Base-by-base conservation (phyloP, 495 filamentous ascomycete species). In the Neurospora hispaniola region DNA sequence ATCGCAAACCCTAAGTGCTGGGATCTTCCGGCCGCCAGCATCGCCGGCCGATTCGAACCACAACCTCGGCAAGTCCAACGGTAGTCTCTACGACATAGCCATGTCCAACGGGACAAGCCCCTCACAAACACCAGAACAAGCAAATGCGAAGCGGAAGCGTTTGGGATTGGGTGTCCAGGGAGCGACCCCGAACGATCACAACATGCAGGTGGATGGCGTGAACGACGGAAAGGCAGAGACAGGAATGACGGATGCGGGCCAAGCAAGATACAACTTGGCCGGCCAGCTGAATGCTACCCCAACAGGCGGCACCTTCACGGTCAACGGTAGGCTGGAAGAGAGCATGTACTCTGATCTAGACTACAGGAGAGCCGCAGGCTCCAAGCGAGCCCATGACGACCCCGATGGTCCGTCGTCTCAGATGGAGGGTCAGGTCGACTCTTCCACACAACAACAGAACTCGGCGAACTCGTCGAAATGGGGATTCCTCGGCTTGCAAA, bases 11-110 rank as follows among this genome's bases (percentile, higher is more conserved):
- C 73, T 81, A 5, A 80, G 75, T 87, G 82, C 86, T 76, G 79
- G 87, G 79, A 81, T 94, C 76, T 94, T 93, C 79, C 91, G 89
- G 73, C 87, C 90, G 3, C 91, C 92, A 5, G 79, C 82, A n/a
- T 88, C 91, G 18, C 86, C 89, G 5, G 89, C 90, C 5, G 83
- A 88, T 3, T 88, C 89, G 9, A 88, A 84, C 38, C 89, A 90
- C 10, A 88, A 90, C 75, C 82, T 87, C 6, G 78, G 80, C 16
- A 82, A 82, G 73, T 89, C 89, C 10, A 88, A 89, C 10, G 81
- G 81, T 27, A 89, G 85, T 54, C 74, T 88, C 31, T 82, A 83
- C 43, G 83, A 86, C 71, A 70, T 78, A 12, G 79, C 78, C 23
- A 81, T 81, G 80, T 74, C 77, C 38, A 78, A 74, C 54, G 54